Evolutionary conservation across 2,329 filamentous ascomycete genomes (phyloP).

Genomic region (Fusarium odoratissimum): DNA sequence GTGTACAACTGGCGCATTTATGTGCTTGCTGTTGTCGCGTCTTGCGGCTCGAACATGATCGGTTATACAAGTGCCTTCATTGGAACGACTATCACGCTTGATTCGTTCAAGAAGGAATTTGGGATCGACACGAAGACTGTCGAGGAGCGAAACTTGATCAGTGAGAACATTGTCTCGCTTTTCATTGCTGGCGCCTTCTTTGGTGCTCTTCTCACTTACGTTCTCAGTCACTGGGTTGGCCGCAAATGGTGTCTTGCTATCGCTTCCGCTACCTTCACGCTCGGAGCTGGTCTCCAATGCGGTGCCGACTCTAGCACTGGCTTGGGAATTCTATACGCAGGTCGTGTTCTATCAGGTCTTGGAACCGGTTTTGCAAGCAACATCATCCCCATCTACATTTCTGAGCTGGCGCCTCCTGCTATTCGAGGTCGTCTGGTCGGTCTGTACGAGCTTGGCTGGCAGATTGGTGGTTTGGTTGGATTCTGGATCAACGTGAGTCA

Average conservation of each 20-base stretch:
- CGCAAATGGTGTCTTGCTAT: constrained; percentile 53
- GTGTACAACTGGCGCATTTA: constrained; percentile 54
- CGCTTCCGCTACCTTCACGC: constrained; percentile 45
- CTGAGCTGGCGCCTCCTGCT: constrained; percentile 60
- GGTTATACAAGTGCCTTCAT: constrained; percentile 70
- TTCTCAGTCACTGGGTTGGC: constrained; percentile 37
- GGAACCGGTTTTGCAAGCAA: constrained; percentile 6
- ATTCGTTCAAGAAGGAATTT: constrained; percentile 72
- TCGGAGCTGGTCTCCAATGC: constrained; percentile 64
- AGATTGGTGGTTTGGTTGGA: constrained; percentile 13
- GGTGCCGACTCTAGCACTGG: constrained; percentile 61
- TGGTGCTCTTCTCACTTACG: constrained; percentile 69
- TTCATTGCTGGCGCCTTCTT: constrained; percentile 80
- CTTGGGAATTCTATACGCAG: constrained; percentile 8
- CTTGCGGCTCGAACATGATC: constrained; percentile 55
- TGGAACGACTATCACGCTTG: constrained; percentile 71
- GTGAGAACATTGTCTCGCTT: constrained; percentile 60
- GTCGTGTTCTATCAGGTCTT: constrained; percentile 7
- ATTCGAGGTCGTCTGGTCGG: constrained; percentile 61
- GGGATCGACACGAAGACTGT: constrained; percentile 59
- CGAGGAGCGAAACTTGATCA: constrained; percentile 53
- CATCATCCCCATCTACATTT: constrained; percentile 60
- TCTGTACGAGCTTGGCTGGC: constrained; percentile 22
- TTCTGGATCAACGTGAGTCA: constrained; percentile 23
- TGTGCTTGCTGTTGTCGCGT: constrained; percentile 50